Conservation (phyloP, 2,329 filamentous ascomycete genomes). For the Grosmannia penicillata region DNA sequence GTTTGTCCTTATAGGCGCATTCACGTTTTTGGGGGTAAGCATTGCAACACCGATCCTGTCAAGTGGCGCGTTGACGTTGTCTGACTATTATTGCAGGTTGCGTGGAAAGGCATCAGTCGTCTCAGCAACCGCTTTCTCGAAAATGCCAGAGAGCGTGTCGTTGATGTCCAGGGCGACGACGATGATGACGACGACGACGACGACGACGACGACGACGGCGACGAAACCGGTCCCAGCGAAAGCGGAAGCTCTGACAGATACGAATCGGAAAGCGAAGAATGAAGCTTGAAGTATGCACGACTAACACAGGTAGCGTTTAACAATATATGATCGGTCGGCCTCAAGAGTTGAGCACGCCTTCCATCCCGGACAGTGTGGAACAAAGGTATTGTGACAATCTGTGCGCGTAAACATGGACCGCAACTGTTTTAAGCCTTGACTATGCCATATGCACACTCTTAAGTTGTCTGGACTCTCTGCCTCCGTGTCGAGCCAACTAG, state of each 20-base stretch:
- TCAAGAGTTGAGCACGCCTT: too few species aligned
- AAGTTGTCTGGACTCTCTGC: slow-evolving; percentile 73
- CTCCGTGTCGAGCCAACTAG: slow-evolving; percentile 84
- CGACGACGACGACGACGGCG: slow-evolving; percentile 39
- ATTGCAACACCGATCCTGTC: too few species aligned
- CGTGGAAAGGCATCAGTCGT: slow-evolving; percentile 68
- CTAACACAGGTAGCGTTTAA: too few species aligned
- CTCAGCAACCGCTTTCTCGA: slow-evolving; percentile 62
- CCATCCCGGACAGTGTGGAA: too few species aligned
- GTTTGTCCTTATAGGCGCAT: slow-evolving; percentile 64
- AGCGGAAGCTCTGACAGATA: too few species aligned
- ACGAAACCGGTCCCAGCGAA: slow-evolving; percentile 21
- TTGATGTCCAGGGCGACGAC: slow-evolving; percentile 58
- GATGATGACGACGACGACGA: slow-evolving; percentile 54
- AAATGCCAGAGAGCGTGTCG: slow-evolving; percentile 61
- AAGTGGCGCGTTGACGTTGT: slow-evolving; percentile 23
- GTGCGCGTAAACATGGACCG: too few species aligned
- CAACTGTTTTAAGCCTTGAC: neutral
- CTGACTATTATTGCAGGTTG: slow-evolving; percentile 33
- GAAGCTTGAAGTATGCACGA: too few species aligned
- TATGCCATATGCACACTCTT: slow-evolving; percentile 64
- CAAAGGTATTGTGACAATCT: too few species aligned
- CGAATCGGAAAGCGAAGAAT: neutral
- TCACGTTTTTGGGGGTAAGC: slow-evolving; percentile 66
- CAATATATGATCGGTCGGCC: too few species aligned